A percentile compares a stretch with the other conserved stretches of the same genome.
phyloP scores from a whole-genome alignment of 2,329 filamentous ascomycete genomes.

The Colletotrichum acutatum region DNA sequence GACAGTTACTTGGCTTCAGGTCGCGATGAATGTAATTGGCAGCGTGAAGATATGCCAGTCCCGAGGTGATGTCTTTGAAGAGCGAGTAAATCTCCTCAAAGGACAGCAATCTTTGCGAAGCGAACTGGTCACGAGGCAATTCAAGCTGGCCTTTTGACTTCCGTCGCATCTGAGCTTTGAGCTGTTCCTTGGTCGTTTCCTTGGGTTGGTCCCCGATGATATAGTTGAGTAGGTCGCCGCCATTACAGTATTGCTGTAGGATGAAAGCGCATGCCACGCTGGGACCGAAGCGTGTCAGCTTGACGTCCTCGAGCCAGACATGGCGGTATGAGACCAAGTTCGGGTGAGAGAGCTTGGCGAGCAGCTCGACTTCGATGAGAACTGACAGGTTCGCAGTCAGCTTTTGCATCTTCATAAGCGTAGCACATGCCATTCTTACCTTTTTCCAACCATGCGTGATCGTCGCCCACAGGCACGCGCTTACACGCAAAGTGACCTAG shows the following conservation, averaged over 20 bases:
- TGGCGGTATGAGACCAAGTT: slow-evolving; percentile 97
- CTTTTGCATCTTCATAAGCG: background rate
- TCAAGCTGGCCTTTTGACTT: slow-evolving; percentile 83
- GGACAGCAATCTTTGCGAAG: slow-evolving; percentile 58
- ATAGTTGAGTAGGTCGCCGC: slow-evolving; percentile 89
- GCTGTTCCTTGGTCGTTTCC: slow-evolving; percentile 79
- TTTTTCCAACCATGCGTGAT: slow-evolving; percentile 95
- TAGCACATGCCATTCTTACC: slow-evolving; percentile 42
- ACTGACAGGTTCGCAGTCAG: slow-evolving; percentile 51
- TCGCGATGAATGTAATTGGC: slow-evolving; percentile 97
- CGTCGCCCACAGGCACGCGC: slow-evolving; percentile 92
- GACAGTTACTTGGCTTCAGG: slow-evolving; percentile 94
- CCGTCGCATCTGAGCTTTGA: slow-evolving; percentile 88
- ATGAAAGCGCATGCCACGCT: slow-evolving; percentile 96
- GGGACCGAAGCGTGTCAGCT: slow-evolving; percentile 87
- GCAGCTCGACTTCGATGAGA: slow-evolving; percentile 89
- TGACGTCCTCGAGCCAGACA: slow-evolving; percentile 93
- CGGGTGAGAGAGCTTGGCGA: slow-evolving; percentile 91
- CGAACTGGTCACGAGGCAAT: slow-evolving; percentile 60
- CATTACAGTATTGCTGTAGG: slow-evolving; percentile 96
- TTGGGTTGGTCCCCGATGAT: slow-evolving; percentile 76
- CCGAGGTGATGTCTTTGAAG: slow-evolving; percentile 94
- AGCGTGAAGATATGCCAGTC: slow-evolving; percentile 87
- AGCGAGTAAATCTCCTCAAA: slow-evolving; percentile 97
- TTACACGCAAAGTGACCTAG: slow-evolving; percentile 90